A percentile compares a stretch with the other conserved stretches of the same genome.
These are phyloP conservation scores for Drechslerella coelobrocha DNA, from an alignment of 2,329 filamentous ascomycete genomes.

Conservation along the genomic window DNA sequence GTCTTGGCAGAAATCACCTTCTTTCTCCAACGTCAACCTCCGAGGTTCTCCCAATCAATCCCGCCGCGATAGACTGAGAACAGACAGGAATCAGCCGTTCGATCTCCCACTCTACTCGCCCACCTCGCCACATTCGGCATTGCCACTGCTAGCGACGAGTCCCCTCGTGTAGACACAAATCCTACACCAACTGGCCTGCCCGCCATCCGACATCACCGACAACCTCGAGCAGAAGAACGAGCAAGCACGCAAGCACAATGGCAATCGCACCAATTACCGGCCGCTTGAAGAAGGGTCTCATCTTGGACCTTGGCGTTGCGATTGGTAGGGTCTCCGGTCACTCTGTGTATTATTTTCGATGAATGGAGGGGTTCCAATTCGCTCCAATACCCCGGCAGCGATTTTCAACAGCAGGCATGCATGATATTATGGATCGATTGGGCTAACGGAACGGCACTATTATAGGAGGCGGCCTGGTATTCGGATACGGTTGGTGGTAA, in stretches of 20 bases:
- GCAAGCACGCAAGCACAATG: constrained; percentile 41
- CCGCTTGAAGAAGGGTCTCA: constrained; percentile 69
- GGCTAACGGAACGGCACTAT: not conserved
- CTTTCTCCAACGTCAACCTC: not conserved
- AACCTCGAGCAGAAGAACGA: no score
- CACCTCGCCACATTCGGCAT: not conserved
- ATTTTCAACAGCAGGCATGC: not conserved
- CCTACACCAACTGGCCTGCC: constrained; percentile 5
- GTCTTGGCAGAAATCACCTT: constrained; percentile 41
- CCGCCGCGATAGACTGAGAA: constrained; percentile 1
- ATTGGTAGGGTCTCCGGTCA: constrained; percentile 64
- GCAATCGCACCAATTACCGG: constrained; percentile 53
- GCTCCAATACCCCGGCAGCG: no score
- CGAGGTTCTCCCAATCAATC: constrained; percentile 15
- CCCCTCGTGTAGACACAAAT: not conserved
- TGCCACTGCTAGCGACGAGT: not conserved
- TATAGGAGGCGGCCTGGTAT: constrained; percentile 25
- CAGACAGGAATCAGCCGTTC: not conserved
- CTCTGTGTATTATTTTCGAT: constrained; percentile 9
- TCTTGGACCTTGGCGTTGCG: constrained; percentile 71
- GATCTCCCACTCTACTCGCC: not conserved
- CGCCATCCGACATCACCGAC: not conserved
- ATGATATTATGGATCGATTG: not conserved
- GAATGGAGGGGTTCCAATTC: no score
- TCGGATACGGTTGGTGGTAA: constrained; percentile 28